Evolutionary conservation across 2,329 filamentous ascomycete species (phyloP), one percentile per base, ranked within the genome.

Genomic region (Fonsecaea multimorphosa): DNA sequence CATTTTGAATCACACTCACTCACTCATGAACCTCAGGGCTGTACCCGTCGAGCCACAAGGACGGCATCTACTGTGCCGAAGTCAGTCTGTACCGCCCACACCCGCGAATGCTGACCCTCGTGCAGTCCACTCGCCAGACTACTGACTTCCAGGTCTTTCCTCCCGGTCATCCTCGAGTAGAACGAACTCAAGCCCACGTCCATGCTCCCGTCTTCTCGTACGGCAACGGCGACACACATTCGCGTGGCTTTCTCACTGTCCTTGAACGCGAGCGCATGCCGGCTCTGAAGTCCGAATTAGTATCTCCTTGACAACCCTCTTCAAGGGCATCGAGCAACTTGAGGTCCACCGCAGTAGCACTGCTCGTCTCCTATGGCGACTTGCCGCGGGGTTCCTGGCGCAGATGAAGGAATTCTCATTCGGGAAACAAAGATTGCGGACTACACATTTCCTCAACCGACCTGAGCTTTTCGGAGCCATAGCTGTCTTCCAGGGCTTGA

Each of bases 191-290:
- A 44, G 24, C 55, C 60, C 9, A 61, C n/a, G 7, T 56, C 61
- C 0, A 64, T 60, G 46, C 58, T 65, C 51, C n/a, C n/a, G n/a
- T n/a, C n/a, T 66, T 60, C 46, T n/a, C 46, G 3, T 64, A 46
- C 57, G 66, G 65, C 54, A 68, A 67, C 29, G 68, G 58, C 31
- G 62, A 59, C 0, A 66, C 63, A 27, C 46, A n/a, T n/a, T 69
- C 16, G 32, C 12, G 29, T 19, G 63, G n/a, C 3, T 63, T 63
- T 24, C n/a, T 61, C 19, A 16, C 59, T 9, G 29, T 57, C 2
- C 32, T 46, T 24, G 40, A 55, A 16, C 34, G 34, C 3, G 59
- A 65, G n/a, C 16, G 27, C 16, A 49, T 58, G 7, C 24, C 32
- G 22, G 38, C 58, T 12, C 49, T 55, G 46, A 29, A 32, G 22